Conservation (phyloP, 2,329 filamentous ascomycete genomes). For the Mycogone perniciosa region DNA sequence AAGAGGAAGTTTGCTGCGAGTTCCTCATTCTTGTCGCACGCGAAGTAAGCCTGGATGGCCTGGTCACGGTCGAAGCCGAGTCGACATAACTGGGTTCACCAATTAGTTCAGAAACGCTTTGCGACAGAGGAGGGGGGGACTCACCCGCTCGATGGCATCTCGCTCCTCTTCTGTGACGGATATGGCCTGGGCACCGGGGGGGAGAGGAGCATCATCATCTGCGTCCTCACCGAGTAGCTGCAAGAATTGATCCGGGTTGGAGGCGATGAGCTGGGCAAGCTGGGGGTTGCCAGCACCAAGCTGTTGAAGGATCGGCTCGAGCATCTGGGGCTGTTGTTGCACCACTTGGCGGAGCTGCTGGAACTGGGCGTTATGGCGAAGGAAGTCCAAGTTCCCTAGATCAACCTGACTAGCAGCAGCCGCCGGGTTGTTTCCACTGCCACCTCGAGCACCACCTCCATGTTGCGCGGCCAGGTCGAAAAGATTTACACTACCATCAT, state of each 20-base stretch:
- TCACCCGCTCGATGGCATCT: slow-evolving; percentile 90
- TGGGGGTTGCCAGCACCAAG: slow-evolving; percentile 92
- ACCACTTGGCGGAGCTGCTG: slow-evolving; percentile 96
- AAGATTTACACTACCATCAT: slow-evolving; percentile 71
- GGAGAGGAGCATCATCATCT: slow-evolving; percentile 76
- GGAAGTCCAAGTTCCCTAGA: slow-evolving; percentile 80
- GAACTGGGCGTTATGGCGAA: slow-evolving; percentile 94
- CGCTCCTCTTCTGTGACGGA: slow-evolving; percentile 92
- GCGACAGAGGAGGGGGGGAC: slow-evolving; percentile 10
- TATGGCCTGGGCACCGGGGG: slow-evolving; percentile 83
- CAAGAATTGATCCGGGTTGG: slow-evolving; percentile 90
- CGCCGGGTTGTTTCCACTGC: slow-evolving; percentile 39
- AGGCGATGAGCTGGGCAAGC: slow-evolving; percentile 83
- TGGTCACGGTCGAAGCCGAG: slow-evolving; percentile 89
- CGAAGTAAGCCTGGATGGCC: slow-evolving; percentile 97
- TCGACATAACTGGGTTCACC: slow-evolving; percentile 63
- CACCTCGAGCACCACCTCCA: slow-evolving; percentile 36
- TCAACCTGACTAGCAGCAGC: slow-evolving; percentile 46
- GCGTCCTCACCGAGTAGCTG: slow-evolving; percentile 82
- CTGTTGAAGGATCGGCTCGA: slow-evolving; percentile 95
- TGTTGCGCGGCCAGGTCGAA: slow-evolving; percentile 89
- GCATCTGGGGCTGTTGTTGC: slow-evolving; percentile 96
- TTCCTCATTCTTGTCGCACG: slow-evolving; percentile 99
- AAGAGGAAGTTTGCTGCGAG: slow-evolving; percentile 97
- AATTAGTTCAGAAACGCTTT: slow-evolving; percentile 1